Percentiles rank a stretch among this genome's conserved stretches.
Conservation (phyloP, 73 alveolate species). For the Paramecium biaurelia region DNA sequence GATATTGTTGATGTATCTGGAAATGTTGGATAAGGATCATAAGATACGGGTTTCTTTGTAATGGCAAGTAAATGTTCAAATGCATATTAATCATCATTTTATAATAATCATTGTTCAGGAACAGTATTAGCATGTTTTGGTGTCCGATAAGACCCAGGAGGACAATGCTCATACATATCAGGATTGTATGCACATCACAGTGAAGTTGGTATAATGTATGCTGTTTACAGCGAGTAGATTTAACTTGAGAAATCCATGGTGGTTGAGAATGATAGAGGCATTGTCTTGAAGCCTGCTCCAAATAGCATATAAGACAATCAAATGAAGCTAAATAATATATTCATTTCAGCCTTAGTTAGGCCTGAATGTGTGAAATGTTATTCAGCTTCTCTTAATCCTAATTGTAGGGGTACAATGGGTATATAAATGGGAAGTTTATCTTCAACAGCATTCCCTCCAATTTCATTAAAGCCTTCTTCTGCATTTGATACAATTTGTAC, state of each 20-base stretch:
- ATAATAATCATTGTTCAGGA: conserved; percentile 22
- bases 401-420: not conserved
- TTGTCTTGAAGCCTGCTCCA: not conserved
- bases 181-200: not conserved
- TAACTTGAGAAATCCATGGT: not conserved
- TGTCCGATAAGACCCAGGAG: not conserved
- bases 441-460: conserved; percentile 42
- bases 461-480: not conserved
- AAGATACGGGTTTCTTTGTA: conserved; percentile 46
- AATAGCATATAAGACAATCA: not conserved
- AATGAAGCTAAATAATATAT: not conserved
- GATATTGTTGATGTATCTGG: conserved; percentile 30
- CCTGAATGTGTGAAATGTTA: conserved; percentile 17
- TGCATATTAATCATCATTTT: not conserved
- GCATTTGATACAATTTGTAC: conserved; percentile 35
- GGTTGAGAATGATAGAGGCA: not conserved
- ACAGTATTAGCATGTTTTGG: conserved; percentile 3
- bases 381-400: not conserved
- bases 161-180: not conserved
- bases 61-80: conserved; percentile 22
- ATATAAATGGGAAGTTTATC: not conserved
- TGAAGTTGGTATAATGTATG: not conserved
- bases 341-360: not conserved
- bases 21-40: conserved; percentile 41
- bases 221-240: not conserved